These are phyloP conservation scores for Coprinopsis marcescibilis DNA, from an alignment of 768 basidiomycete species.

Conservation along the genomic window DNA sequence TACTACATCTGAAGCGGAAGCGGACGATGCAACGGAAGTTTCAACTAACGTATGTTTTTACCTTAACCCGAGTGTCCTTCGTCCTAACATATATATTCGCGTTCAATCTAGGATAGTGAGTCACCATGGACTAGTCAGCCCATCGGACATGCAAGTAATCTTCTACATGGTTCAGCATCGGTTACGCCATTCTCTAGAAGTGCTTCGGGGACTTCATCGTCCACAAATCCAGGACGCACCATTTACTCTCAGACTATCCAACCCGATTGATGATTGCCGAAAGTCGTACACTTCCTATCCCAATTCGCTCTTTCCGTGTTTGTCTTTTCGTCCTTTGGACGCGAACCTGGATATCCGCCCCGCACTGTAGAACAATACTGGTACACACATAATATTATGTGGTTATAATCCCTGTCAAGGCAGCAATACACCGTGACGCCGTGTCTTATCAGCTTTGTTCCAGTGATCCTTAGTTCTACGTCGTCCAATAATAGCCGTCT, in stretches of 20 bases:
- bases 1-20: background rate
- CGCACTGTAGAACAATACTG: no score
- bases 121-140: slow-evolving; percentile 27
- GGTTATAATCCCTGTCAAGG: no score
- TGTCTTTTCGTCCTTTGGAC: background rate
- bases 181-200: background rate
- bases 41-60: no score
- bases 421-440: no score
- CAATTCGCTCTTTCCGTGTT: background rate
- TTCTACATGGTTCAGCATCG: slow-evolving; percentile 36
- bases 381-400: no score
- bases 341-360: no score
- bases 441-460: no score
- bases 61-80: no score
- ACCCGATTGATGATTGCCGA: slow-evolving; percentile 23
- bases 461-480: no score
- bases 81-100: background rate
- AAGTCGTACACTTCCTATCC: background rate
- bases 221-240: slow-evolving; percentile 53
- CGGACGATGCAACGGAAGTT: background rate
- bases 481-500: no score
- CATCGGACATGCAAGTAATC: slow-evolving; percentile 46
- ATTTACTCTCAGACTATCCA: slow-evolving; percentile 52
- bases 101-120: background rate
- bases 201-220: slow-evolving; percentile 11